These are phyloP conservation scores for Pestalotiopsis sp. DNA, from an alignment of 2,329 filamentous ascomycete genomes.

Conservation along the genomic window DNA sequence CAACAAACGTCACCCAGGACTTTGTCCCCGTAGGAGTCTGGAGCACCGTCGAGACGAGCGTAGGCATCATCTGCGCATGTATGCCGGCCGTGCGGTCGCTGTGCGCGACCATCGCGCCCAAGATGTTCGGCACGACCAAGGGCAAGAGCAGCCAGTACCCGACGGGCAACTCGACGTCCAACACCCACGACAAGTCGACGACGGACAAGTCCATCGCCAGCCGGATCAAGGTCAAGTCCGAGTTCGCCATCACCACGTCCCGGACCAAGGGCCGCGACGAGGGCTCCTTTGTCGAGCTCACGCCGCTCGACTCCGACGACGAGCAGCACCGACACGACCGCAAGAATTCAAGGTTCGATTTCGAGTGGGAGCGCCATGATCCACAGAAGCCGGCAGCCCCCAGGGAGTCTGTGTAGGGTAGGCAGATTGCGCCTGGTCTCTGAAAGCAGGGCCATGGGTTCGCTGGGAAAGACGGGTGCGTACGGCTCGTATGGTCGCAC, in stretches of 20 bases:
- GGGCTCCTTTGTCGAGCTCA: background rate
- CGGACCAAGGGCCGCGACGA: background rate
- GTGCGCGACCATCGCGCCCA: background rate
- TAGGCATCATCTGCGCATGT: slow-evolving; percentile 7
- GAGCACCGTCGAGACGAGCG: slow-evolving; percentile 1
- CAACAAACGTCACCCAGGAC: slow-evolving; percentile 4
- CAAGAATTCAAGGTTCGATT: background rate
- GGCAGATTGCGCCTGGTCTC: background rate
- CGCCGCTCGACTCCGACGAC: background rate
- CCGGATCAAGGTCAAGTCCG: background rate
- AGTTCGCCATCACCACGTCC: background rate
- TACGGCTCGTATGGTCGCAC: background rate
- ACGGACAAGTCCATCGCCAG: background rate
- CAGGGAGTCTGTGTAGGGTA: background rate
- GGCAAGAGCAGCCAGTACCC: background rate
- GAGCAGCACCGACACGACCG: background rate
- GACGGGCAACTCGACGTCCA: background rate
- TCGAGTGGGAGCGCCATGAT: background rate
- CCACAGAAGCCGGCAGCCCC: background rate
- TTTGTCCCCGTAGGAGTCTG: background rate
- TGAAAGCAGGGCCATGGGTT: background rate
- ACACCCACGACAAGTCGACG: background rate
- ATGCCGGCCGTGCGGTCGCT: slow-evolving; percentile 5
- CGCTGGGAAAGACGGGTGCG: background rate
- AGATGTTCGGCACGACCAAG: background rate